Evolutionary conservation across 148 eudicot species (phyloP).

Genomic region (Hydrangea macrophylla): DNA sequence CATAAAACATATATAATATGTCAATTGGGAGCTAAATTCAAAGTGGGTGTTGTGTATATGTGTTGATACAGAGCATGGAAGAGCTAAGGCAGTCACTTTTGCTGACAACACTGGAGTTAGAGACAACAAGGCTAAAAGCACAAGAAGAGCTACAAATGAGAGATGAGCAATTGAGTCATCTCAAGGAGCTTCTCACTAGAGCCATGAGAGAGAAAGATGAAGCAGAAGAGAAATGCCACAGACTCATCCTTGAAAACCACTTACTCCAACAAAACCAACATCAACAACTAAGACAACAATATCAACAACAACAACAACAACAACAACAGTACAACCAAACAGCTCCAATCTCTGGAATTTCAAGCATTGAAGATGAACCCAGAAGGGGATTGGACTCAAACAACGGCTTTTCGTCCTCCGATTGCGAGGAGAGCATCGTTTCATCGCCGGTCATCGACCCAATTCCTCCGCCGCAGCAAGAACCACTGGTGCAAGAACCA

Average conservation of each 20-base stretch:
- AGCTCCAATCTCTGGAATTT: constrained; percentile 21
- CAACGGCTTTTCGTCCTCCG: constrained; percentile 39
- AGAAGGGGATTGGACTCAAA: constrained; percentile 26
- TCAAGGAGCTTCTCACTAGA: constrained; percentile 25
- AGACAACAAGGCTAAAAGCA: constrained; percentile 32
- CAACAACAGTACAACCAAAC: neutral
- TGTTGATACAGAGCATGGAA: constrained; percentile 28
- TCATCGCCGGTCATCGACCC: constrained; percentile 34
- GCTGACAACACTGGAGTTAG: constrained; percentile 39
- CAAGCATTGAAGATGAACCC: constrained; percentile 42
- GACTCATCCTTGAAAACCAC: constrained; percentile 24
- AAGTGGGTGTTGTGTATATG: neutral
- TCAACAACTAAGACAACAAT: constrained; percentile 10
- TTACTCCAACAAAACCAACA: constrained; percentile 29
- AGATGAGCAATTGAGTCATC: constrained; percentile 33
- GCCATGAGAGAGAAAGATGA: constrained; percentile 43
- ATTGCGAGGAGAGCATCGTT: constrained; percentile 53
- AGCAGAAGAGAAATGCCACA: constrained; percentile 36
- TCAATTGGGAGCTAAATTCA: constrained; percentile 2
- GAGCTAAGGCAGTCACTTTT: constrained; percentile 38
- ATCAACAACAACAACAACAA: constrained; percentile 11
- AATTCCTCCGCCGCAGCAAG: constrained; percentile 6
- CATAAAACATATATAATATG: neutral
- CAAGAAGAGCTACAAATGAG: constrained; percentile 40
- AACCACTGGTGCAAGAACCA: neutral